phyloP scores from a whole-genome alignment of 2,329 filamentous ascomycete species.

The Botrytis pseudocinerea region DNA sequence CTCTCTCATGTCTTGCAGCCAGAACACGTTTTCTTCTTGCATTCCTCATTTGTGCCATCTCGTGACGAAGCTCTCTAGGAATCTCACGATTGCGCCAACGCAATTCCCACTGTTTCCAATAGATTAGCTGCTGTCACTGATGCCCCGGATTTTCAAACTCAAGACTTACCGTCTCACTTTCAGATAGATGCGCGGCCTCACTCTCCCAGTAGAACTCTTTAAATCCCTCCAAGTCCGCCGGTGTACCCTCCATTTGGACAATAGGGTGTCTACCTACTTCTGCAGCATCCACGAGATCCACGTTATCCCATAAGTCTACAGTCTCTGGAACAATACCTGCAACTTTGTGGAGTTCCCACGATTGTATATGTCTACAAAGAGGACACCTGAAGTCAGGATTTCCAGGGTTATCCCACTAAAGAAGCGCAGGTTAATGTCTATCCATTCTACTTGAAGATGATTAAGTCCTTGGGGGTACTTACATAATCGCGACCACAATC shows the following conservation, averaged over 20 bases:
- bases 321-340: constrained; percentile 25
- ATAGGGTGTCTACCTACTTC: not conserved
- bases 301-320: constrained; percentile 27
- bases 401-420: constrained; percentile 23
- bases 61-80: not conserved
- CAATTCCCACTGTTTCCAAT: not conserved
- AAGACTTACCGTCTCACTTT: constrained; percentile 3
- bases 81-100: not conserved
- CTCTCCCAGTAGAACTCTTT: constrained; percentile 9
- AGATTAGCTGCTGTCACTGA: not conserved
- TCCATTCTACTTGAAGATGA: not conserved
- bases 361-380: constrained; percentile 17
- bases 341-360: constrained; percentile 9
- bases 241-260: constrained; percentile 4
- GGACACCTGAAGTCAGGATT: constrained; percentile 22
- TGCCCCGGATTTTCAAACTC: not conserved
- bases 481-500: constrained; percentile 20
- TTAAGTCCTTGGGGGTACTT: not conserved
- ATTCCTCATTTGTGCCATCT: constrained; percentile 20
- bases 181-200: not conserved
- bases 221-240: not conserved
- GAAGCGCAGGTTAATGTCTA: not conserved
- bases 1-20: not conserved
- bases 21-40: constrained; percentile 7
- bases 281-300: not conserved